These are phyloP conservation scores for Symbiodinium pilosum DNA, from an alignment of 73 alveolate species.

Conservation along the genomic window DNA sequence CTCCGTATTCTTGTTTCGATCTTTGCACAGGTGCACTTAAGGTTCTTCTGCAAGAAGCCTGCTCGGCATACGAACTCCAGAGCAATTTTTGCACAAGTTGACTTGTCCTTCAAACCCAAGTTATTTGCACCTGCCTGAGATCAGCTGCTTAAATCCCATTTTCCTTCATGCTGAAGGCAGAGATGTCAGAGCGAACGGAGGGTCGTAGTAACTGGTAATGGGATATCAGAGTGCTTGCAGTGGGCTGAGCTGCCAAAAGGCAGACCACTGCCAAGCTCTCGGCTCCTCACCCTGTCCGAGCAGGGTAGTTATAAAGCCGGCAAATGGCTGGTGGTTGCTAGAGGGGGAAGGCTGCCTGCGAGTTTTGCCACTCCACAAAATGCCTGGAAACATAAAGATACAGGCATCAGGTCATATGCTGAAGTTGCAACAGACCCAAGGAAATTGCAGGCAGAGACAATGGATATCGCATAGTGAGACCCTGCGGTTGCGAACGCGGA, in stretches of 20 bases:
- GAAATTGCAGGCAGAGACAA: neutral
- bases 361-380: neutral
- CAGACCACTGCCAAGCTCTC: neutral
- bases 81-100: no score
- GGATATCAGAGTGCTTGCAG: neutral
- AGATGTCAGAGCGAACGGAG: no score
- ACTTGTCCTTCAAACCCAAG: no score
- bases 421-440: neutral
- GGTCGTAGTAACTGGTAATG: neutral
- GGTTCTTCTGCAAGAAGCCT: no score
- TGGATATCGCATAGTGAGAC: neutral
- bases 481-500: no score
- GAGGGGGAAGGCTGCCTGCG: neutral
- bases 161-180: neutral
- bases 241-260: conserved; percentile 7
- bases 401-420: neutral
- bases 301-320: conserved; percentile 10
- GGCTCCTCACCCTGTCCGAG: neutral
- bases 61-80: no score
- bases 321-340: neutral
- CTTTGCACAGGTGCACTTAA: neutral
- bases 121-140: neutral
- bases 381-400: neutral
- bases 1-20: neutral
- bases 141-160: neutral